Conservation (phyloP, 768 basidiomycete genomes). For the Suillus weaverae region DNA sequence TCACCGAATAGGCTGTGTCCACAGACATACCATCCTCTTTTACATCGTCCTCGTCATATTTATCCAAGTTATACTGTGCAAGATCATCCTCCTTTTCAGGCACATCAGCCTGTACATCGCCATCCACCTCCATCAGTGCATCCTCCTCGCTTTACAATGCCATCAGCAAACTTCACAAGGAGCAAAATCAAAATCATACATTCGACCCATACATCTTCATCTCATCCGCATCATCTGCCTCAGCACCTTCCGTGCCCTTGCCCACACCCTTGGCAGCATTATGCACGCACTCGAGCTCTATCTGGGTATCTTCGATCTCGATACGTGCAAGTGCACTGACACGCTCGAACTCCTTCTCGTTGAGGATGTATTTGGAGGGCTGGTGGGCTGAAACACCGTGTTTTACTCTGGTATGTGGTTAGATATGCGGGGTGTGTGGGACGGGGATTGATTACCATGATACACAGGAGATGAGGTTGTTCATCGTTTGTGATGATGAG, state of each 20-base stretch:
- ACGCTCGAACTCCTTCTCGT: constrained; percentile 86
- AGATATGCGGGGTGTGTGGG: neutral
- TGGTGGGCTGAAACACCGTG: constrained; percentile 73
- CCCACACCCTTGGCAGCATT: constrained; percentile 73
- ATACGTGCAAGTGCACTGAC: constrained; percentile 86
- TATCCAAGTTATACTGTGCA: constrained; percentile 85
- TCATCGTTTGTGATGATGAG: constrained; percentile 44
- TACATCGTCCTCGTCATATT: constrained; percentile 80
- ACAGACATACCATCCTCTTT: constrained; percentile 32
- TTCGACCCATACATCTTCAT: constrained; percentile 80
- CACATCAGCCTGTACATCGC: constrained; percentile 27
- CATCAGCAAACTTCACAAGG: constrained; percentile 17
- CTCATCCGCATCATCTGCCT: constrained; percentile 56
- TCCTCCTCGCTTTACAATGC: constrained; percentile 42
- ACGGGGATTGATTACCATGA: constrained; percentile 44
- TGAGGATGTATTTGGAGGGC: constrained; percentile 86
- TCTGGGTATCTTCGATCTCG: constrained; percentile 86
- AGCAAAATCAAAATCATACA: constrained; percentile 45
- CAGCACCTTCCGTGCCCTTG: constrained; percentile 62
- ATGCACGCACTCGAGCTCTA: constrained; percentile 81
- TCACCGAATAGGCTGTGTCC: neutral
- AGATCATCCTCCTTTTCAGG: constrained; percentile 61
- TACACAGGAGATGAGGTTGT: constrained; percentile 71
- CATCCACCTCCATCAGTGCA: constrained; percentile 65
- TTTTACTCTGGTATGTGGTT: constrained; percentile 55